Percentiles rank a stretch among this genome's conserved stretches.
Evolutionary conservation across 2,329 filamentous ascomycete genomes (phyloP).

Genomic region (Scopulariopsis brevicaulis): DNA sequence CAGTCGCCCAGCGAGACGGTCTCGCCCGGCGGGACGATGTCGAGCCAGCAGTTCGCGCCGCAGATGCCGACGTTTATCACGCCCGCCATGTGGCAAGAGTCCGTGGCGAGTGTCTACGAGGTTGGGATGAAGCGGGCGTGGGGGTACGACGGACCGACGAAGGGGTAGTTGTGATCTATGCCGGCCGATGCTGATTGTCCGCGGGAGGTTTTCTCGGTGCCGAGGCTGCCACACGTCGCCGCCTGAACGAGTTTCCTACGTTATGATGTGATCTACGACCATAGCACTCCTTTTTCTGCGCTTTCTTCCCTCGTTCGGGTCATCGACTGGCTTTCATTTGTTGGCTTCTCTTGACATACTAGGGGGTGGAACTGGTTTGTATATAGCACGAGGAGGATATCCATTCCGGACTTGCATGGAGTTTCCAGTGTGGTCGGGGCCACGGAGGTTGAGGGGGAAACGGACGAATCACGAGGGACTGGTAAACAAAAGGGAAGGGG

Average conservation of each 20-base stretch:
- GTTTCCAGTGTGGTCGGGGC: neutral
- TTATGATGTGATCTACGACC: neutral
- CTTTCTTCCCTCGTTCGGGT: neutral
- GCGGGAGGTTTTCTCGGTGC: too few relatives aligned
- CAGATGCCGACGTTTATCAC: conserved; percentile 51
- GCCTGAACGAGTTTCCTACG: too few relatives aligned
- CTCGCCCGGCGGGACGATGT: conserved; percentile 10
- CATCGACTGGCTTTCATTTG: neutral
- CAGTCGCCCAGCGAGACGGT: conserved; percentile 40
- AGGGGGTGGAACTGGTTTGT: neutral
- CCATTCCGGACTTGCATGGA: neutral
- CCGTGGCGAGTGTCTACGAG: conserved; percentile 58
- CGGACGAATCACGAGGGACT: neutral
- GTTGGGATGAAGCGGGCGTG: conserved; percentile 51
- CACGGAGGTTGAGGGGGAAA: neutral
- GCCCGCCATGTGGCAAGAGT: conserved; percentile 64
- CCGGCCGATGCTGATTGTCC: neutral
- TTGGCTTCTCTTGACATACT: neutral
- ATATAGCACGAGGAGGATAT: neutral
- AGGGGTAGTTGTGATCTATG: conserved; percentile 6
- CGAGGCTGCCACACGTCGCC: too few relatives aligned
- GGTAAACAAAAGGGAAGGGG: neutral
- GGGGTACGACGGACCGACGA: conserved; percentile 37
- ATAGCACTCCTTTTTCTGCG: neutral
- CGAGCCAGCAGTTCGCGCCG: conserved; percentile 35